phyloP scores from a whole-genome alignment of 768 basidiomycete species.

The Phanerodontia chrysosporium region DNA sequence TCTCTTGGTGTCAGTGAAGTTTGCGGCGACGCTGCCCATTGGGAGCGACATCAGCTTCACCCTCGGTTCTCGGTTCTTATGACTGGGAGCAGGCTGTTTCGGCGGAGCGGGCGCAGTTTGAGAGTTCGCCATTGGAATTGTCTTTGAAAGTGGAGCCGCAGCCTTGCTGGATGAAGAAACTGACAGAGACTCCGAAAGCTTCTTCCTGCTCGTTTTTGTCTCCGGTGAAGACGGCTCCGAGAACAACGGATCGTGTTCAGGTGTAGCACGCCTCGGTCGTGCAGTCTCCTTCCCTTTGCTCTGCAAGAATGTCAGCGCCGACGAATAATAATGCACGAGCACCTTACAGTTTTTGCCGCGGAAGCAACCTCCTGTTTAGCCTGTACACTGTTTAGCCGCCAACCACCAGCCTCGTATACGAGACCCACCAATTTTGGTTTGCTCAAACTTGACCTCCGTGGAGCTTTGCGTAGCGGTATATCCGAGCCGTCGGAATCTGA shows the following conservation, averaged over 20 bases:
- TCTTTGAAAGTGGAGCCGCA: no score
- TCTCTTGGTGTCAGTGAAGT: conserved; percentile 7
- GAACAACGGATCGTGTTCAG: conserved; percentile 16
- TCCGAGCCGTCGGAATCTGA: conserved; percentile 1
- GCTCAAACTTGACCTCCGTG: not conserved
- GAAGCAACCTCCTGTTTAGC: not conserved
- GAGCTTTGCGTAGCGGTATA: not conserved
- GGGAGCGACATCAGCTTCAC: conserved; percentile 6
- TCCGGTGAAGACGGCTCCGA: conserved; percentile 19
- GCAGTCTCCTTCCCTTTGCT: conserved; percentile 2
- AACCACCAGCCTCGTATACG: not conserved
- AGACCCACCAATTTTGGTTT: not conserved
- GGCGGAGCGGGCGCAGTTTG: not conserved
- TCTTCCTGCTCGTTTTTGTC: not conserved
- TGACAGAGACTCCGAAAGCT: not conserved
- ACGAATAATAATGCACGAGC: not conserved
- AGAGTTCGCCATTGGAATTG: not conserved
- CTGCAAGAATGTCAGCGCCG: not conserved
- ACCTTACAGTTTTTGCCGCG: not conserved
- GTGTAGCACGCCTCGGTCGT: conserved; percentile 3
- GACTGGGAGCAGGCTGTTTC: not conserved
- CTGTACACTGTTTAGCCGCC: not conserved
- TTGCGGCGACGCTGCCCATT: not conserved
- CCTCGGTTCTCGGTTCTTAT: conserved; percentile 7
- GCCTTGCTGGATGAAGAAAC: not conserved